Conservation (phyloP, 2,329 filamentous ascomycete genomes). For the Cercospora zeae-maydis region DNA sequence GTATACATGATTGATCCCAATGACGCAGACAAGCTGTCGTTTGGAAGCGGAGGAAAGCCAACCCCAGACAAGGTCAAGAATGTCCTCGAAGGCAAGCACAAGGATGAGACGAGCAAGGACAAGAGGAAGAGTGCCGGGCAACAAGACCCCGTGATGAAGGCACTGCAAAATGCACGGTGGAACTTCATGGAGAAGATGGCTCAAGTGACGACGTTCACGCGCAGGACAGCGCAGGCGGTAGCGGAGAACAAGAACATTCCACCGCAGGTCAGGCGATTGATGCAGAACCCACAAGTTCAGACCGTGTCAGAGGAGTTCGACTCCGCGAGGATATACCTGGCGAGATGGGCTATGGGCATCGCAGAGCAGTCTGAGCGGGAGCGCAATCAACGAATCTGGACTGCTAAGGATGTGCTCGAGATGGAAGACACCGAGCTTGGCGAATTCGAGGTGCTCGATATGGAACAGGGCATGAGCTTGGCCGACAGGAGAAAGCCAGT, state of each 20-base stretch:
- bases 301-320: slow-evolving; percentile 96
- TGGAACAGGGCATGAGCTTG: slow-evolving; percentile 68
- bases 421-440: slow-evolving; percentile 93
- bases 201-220: slow-evolving; percentile 93
- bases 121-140: slow-evolving; percentile 53
- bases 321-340: slow-evolving; percentile 88
- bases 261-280: slow-evolving; percentile 76
- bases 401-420: slow-evolving; percentile 84
- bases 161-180: slow-evolving; percentile 92
- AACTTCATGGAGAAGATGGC: slow-evolving; percentile 95
- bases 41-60: slow-evolving; percentile 59
- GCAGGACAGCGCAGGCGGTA: slow-evolving; percentile 85
- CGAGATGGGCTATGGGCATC: slow-evolving; percentile 97
- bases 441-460: slow-evolving; percentile 89
- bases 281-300: slow-evolving; percentile 91
- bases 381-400: slow-evolving; percentile 82
- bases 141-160: slow-evolving; percentile 83
- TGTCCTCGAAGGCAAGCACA: slow-evolving; percentile 37
- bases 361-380: slow-evolving; percentile 94
- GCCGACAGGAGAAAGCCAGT: slow-evolving; percentile 75
- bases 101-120: slow-evolving; percentile 32
- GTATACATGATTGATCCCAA: slow-evolving; percentile 87
- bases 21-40: slow-evolving; percentile 77
- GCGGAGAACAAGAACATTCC: slow-evolving; percentile 88
- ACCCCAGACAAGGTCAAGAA: slow-evolving; percentile 48